Conservation (phyloP, 768 basidiomycete species). For the Phlebiopsis flavidoalba region DNA sequence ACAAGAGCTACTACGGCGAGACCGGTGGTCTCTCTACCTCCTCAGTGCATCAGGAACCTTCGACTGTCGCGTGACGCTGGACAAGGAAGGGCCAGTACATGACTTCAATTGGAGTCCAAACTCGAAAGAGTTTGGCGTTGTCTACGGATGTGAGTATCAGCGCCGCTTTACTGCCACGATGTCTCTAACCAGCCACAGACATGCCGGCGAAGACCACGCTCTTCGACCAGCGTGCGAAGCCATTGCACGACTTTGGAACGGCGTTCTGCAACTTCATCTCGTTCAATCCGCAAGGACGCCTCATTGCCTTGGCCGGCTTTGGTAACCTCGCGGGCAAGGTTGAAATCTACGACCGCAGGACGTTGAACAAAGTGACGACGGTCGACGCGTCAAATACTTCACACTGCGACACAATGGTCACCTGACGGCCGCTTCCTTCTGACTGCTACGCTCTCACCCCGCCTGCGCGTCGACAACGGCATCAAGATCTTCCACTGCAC, state of each 20-base stretch:
- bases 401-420: conserved; percentile 92
- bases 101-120: conserved; percentile 96
- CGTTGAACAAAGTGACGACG: conserved; percentile 67
- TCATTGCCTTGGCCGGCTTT: conserved; percentile 89
- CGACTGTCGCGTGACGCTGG: conserved; percentile 81
- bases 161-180: neutral
- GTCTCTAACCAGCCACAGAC: conserved; percentile 37
- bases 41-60: conserved; percentile 91
- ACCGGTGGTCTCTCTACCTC: conserved; percentile 78
- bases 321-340: conserved; percentile 95
- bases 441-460: conserved; percentile 93
- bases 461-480: conserved; percentile 94
- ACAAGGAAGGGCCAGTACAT: conserved; percentile 97
- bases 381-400: conserved; percentile 94
- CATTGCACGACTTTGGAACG: conserved; percentile 86
- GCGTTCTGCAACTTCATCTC: conserved; percentile 88
- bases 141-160: conserved; percentile 83
- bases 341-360: conserved; percentile 86
- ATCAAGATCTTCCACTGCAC: conserved; percentile 95
- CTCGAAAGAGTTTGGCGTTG: conserved; percentile 93
- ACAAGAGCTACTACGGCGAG: conserved; percentile 98
- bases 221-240: conserved; percentile 86
- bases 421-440: conserved; percentile 89
- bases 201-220: conserved; percentile 95
- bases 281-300: conserved; percentile 91